Percentiles rank a stretch among this genome's conserved stretches.
These are phyloP conservation scores for Geoglossum glabrum DNA, from an alignment of 495 filamentous ascomycete genomes.

Conservation along the genomic window DNA sequence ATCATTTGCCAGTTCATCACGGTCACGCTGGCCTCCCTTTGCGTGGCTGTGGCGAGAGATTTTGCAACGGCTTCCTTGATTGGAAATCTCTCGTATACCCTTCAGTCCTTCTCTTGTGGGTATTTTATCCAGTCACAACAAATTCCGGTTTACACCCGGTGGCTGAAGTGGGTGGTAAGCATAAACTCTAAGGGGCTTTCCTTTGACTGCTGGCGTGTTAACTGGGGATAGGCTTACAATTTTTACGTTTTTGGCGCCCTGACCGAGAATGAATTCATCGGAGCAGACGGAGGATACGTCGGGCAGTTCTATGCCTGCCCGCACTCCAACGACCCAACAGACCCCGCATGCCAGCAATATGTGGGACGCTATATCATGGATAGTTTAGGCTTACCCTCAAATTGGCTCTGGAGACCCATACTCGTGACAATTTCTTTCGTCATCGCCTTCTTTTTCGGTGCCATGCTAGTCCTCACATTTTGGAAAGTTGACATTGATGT, in stretches of 20 bases:
- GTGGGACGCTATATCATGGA: slow-evolving; percentile 46
- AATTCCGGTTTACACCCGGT: slow-evolving; percentile 53
- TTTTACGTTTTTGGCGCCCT: slow-evolving; percentile 44
- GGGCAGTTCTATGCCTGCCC: slow-evolving; percentile 50
- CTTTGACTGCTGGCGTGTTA: not conserved
- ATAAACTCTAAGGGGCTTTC: slow-evolving; percentile 17
- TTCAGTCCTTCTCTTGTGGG: slow-evolving; percentile 50
- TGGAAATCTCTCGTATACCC: slow-evolving; percentile 46
- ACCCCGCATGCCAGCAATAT: slow-evolving; percentile 43
- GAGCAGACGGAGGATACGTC: slow-evolving; percentile 9
- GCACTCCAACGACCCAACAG: slow-evolving; percentile 27
- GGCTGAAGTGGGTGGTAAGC: slow-evolving; percentile 44
- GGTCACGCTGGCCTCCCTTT: slow-evolving; percentile 15
- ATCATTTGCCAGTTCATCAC: slow-evolving; percentile 41
- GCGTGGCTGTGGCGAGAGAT: slow-evolving; percentile 36
- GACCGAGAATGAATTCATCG: slow-evolving; percentile 42
- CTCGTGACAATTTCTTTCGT: slow-evolving; percentile 35
- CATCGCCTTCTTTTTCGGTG: slow-evolving; percentile 32
- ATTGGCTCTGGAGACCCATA: slow-evolving; percentile 45
- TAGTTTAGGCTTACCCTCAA: slow-evolving; percentile 36
- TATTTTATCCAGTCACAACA: slow-evolving; percentile 51
- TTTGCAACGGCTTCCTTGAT: slow-evolving; percentile 43
- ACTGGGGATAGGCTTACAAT: slow-evolving; percentile 22
- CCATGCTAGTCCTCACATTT: slow-evolving; percentile 35
- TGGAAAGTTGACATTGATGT: slow-evolving; percentile 39